A percentile compares a stretch with the other conserved stretches of the same genome.
Conservation (phyloP, 164 flowering plant genomes). For the Protea cynaroides region DNA sequence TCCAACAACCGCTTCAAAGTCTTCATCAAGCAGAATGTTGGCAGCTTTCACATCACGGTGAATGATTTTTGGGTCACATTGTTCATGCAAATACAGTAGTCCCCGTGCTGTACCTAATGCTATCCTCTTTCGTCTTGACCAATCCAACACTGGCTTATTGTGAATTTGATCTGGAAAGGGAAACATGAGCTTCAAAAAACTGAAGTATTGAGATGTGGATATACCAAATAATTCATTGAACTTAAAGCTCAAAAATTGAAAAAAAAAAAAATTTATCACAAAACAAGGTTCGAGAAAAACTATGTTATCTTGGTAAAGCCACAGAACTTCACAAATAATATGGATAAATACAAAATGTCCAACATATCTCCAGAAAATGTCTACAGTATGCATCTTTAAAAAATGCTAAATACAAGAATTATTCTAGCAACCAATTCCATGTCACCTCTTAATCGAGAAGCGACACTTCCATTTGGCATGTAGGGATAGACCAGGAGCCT, state of each 20-base stretch:
- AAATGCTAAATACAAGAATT: background rate
- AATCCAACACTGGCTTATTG: conserved; percentile 64
- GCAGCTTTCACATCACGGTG: conserved; percentile 95
- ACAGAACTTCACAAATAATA: no score
- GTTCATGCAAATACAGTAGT: conserved; percentile 71
- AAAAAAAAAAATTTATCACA: no score
- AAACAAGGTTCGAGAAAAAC: no score
- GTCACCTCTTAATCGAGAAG: conserved; percentile 59
- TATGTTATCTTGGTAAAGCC: no score
- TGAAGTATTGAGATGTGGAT: background rate
- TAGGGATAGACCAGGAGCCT: conserved; percentile 3
- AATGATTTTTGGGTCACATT: conserved; percentile 82
- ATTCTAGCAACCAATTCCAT: background rate
- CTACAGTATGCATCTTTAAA: no score
- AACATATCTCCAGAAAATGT: no score
- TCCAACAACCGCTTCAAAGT: conserved; percentile 84
- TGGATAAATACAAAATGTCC: no score
- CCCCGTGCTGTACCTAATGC: conserved; percentile 85
- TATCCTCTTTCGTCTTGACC: conserved; percentile 67
- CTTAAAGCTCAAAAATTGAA: no score
- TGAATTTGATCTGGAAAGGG: conserved; percentile 15
- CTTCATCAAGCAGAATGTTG: conserved; percentile 77
- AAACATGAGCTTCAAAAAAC: background rate
- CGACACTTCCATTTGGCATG: conserved; percentile 47
- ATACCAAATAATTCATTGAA: background rate